Evolutionary conservation across 2,329 filamentous ascomycete genomes (phyloP), one percentile per base, ranked within the genome.

Genomic region (Trichoderma sp.): DNA sequence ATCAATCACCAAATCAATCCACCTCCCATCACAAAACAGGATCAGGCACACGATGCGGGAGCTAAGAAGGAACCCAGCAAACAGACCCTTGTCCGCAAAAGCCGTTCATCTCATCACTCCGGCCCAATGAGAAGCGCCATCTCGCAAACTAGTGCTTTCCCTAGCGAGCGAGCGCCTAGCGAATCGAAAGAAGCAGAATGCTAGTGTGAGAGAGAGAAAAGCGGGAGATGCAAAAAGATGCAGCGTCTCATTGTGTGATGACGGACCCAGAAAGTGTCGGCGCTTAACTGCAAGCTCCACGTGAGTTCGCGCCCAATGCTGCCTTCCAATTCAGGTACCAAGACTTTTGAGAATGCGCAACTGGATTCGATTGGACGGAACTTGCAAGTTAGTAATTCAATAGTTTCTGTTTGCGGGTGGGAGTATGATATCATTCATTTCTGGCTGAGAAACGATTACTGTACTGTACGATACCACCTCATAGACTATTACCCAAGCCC

Each of bases 191-290:
- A 47, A 11, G 56, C 28, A 32, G 11, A 32, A 12, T 60, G 66
- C 66, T 21, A 30, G n/a, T 51, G 4, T 24, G n/a, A 47, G 4
- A 32, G 12, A 12, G 26, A 34, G 28, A 32, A 34, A 61, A 51
- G 39, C 39, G 39, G 28, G 28, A 69, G 36, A 36, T 70, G 57
- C 36, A 69, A 34, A 28, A 34, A 21, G 18, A 24, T 58, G 64
- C 64, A 67, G 64, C 47, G 64, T 58, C 47, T 58, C 64, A 47
- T n/a, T 21, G 57, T 62, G 66, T 70, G 66, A 69, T 62, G 66
- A 70, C 32, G 15, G 66, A n/a, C 15, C 36, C 56, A n/a, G 36
- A 61, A 47, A 53, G 39, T 36, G 56, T 62, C 56, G 66, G 66
- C 66, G 66, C 66, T 70, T 70, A 70, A 43, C 57, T 36, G 53